These are phyloP conservation scores for Colletotrichum lentis DNA, from an alignment of 2,329 filamentous ascomycete species.

Conservation along the genomic window DNA sequence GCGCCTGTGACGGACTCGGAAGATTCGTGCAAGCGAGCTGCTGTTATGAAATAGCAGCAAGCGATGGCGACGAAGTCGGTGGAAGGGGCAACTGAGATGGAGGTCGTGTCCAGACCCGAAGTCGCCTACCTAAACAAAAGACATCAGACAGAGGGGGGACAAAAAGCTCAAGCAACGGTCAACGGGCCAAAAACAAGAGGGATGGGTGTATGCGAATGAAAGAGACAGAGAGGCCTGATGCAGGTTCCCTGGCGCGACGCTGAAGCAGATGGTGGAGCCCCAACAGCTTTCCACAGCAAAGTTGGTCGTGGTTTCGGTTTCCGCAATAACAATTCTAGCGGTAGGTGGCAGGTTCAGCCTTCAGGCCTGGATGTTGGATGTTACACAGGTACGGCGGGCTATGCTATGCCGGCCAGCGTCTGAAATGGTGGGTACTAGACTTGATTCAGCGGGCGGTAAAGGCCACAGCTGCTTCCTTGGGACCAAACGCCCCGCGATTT, in stretches of 20 bases:
- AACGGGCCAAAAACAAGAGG: conserved; percentile 7
- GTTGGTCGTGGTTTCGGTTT: conserved; percentile 17
- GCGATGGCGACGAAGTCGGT: neutral
- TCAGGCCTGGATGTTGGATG: neutral
- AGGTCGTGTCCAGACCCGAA: neutral
- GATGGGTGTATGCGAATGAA: conserved; percentile 1
- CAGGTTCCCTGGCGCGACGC: conserved; percentile 28
- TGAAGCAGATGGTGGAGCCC: conserved; percentile 30
- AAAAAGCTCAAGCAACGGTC: neutral
- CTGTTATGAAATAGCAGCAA: neutral
- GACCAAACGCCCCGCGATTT: conserved; percentile 28
- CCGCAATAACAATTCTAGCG: conserved; percentile 35
- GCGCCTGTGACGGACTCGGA: neutral
- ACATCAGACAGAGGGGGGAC: neutral
- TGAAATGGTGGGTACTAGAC: neutral
- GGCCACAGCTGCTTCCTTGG: neutral
- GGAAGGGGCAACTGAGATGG: neutral
- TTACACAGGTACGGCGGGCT: neutral
- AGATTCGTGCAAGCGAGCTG: neutral
- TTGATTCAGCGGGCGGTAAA: conserved; percentile 28
- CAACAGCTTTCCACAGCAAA: conserved; percentile 22
- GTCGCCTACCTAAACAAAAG: neutral
- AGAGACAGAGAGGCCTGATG: conserved; percentile 20
- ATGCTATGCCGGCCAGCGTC: no score
- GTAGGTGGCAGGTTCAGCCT: neutral